Evolutionary conservation across 495 filamentous ascomycete genomes (phyloP).

Genomic region (Hypoxylon fuscum): DNA sequence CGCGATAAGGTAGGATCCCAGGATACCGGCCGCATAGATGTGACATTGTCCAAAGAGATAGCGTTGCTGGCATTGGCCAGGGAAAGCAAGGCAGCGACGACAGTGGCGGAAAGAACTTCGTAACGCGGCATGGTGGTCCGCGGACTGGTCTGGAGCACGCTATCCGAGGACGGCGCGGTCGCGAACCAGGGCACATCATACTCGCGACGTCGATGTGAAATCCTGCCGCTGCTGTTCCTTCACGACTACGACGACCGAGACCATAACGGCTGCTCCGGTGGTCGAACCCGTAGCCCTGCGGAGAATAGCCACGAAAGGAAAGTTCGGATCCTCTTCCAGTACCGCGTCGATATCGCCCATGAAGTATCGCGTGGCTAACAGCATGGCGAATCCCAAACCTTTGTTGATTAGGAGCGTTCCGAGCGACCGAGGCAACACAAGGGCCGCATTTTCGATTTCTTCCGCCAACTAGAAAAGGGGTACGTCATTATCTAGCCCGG

Average conservation of each 20-base stretch:
- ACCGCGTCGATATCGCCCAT: conserved; percentile 58
- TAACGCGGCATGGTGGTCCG: no score
- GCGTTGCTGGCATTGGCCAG: conserved; percentile 62
- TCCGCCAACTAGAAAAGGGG: conserved; percentile 61
- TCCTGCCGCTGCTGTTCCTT: conserved; percentile 47
- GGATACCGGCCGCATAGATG: conserved; percentile 51
- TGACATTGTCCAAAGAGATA: conserved; percentile 58
- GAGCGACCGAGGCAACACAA: conserved; percentile 64
- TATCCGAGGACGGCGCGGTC: not conserved
- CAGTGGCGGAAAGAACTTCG: no score
- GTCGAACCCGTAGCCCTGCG: conserved; percentile 39
- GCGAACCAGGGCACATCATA: conserved; percentile 63
- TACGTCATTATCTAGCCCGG: no score
- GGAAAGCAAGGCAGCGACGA: no score
- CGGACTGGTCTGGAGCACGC: no score
- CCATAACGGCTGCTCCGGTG: conserved; percentile 46
- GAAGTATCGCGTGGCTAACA: conserved; percentile 63
- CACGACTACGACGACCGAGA: conserved; percentile 48
- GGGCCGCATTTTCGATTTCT: conserved; percentile 65
- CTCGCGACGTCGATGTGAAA: conserved; percentile 59
- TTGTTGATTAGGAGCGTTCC: conserved; percentile 60
- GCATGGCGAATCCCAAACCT: conserved; percentile 60
- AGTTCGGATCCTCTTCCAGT: conserved; percentile 46
- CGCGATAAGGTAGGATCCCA: conserved; percentile 56
- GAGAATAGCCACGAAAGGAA: conserved; percentile 61